Evolutionary conservation across 2,329 filamentous ascomycete genomes (phyloP), one percentile per base, ranked within the genome.

Genomic region (Neofusicoccum parvum): DNA sequence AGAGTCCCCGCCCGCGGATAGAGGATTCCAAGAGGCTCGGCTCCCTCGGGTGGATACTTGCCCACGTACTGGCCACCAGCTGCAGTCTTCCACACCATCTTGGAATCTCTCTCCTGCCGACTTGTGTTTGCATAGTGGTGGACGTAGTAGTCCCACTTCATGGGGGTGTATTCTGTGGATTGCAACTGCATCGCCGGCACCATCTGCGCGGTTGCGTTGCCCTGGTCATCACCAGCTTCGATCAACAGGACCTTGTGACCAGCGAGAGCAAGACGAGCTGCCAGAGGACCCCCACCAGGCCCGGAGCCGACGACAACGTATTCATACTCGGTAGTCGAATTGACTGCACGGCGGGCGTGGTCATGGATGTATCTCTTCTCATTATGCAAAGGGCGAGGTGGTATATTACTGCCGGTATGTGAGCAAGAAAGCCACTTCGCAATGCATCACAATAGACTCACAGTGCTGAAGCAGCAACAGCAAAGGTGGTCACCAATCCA

Each of bases 111-210:
- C n/a, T 82, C 79, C 68, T 87, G 84, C 43, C 83, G 80, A 20
- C 75, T 73, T 43, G 85, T 76, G 67, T 88, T 81, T 14, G 80
- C 78, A 70, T 88, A 89, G 73, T 89, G 87, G 49, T 81, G 81
- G n/a, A 88, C 85, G 68, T 84, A 90, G 75, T 86, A 89, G 72
- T 88, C 84, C 87, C 87, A 90, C 50, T 80, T 77, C 69, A 87
- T 80, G n/a, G 81, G 80, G n/a, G 79, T 78, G 67, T 88, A 83
- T 69, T 88, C 85, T 7, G 84, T 86, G 1, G 83, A 80, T 27
- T 81, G 79, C 54, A 81, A 80, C 17, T 83, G 81, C 70, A 85
- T 81, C 1, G 84, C 81, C 6, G 87, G 86, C 3, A 87, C 81
- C 14, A 83, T 81, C 70, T 85, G 82, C 65, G 78, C 73, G 11